Percentiles rank a stretch among this genome's conserved stretches.
These are phyloP conservation scores for Zymoseptoria passerinii DNA, from an alignment of 2,329 filamentous ascomycete species.

Conservation along the genomic window DNA sequence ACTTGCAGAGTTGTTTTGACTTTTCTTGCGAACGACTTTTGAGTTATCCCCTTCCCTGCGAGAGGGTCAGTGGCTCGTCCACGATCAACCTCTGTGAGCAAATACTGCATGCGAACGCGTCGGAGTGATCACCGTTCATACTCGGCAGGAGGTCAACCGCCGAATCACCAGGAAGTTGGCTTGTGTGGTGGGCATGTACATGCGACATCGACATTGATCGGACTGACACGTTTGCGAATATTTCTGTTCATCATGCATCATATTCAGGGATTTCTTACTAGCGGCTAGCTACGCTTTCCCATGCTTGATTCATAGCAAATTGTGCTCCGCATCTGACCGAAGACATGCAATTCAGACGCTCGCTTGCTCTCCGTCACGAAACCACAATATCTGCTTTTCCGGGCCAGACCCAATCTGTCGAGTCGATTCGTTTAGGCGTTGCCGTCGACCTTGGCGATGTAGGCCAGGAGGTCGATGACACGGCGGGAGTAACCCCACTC, in stretches of 20 bases:
- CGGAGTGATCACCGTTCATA: too few species aligned
- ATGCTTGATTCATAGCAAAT: slow-evolving; percentile 1
- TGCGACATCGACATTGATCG: neutral
- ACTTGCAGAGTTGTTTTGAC: too few species aligned
- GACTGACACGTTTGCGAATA: too few species aligned
- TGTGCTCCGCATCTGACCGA: neutral
- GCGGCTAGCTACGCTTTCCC: slow-evolving; percentile 8
- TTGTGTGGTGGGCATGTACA: neutral
- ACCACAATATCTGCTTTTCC: slow-evolving; percentile 1
- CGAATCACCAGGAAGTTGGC: too few species aligned
- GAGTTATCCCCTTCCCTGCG: too few species aligned
- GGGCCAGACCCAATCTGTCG: neutral
- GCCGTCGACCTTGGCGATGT: slow-evolving; percentile 35
- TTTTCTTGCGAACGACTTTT: too few species aligned
- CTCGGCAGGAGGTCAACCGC: too few species aligned
- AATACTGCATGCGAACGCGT: too few species aligned
- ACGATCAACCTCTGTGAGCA: too few species aligned
- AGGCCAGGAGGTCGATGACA: slow-evolving; percentile 43
- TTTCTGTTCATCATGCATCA: slow-evolving; percentile 1
- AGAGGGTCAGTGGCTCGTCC: too few species aligned
- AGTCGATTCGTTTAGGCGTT: slow-evolving; percentile 18
- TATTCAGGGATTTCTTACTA: slow-evolving; percentile 8
- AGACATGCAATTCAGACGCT: neutral
- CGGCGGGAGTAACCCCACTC: slow-evolving; percentile 99
- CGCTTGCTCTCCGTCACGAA: neutral